phyloP scores from a whole-genome alignment of 805 yeast species.

The Debaryomyces hansenii region DNA sequence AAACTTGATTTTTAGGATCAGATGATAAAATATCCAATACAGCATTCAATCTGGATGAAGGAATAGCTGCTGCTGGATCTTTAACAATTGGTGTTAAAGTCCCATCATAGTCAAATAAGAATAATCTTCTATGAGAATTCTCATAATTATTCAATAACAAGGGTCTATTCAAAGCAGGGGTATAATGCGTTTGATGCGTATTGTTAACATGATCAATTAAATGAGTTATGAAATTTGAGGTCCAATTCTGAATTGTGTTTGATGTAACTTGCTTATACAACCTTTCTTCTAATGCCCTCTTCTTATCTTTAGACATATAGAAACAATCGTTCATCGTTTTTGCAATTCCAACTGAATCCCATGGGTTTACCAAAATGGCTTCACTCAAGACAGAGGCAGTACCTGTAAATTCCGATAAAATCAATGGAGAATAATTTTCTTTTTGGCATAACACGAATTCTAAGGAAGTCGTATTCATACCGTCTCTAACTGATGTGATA shows the following conservation, averaged over 20 bases:
- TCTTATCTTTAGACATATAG: slow-evolving; percentile 48
- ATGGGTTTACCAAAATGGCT: slow-evolving; percentile 88
- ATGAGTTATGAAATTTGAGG: slow-evolving; percentile 56
- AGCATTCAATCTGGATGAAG: slow-evolving; percentile 67
- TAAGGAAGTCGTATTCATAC: slow-evolving; percentile 92
- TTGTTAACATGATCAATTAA: slow-evolving; percentile 40
- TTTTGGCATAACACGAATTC: slow-evolving; percentile 91
- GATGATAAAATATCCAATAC: slow-evolving; percentile 59
- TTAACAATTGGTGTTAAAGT: slow-evolving; percentile 94
- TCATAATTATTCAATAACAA: slow-evolving; percentile 59
- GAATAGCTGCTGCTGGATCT: slow-evolving; percentile 98
- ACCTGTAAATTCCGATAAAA: slow-evolving; percentile 92
- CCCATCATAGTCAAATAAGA: slow-evolving; percentile 95
- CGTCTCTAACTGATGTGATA: slow-evolving; percentile 90
- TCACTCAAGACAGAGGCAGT: slow-evolving; percentile 69
- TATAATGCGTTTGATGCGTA: slow-evolving; percentile 46
- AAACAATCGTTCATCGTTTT: slow-evolving; percentile 74
- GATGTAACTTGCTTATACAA: slow-evolving; percentile 64
- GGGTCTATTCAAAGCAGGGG: slow-evolving; percentile 79
- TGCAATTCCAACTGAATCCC: slow-evolving; percentile 95
- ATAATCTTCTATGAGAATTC: slow-evolving; percentile 65
- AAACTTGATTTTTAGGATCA: slow-evolving; percentile 82
- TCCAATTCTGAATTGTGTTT: slow-evolving; percentile 82
- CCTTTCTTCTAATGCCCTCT: slow-evolving; percentile 46
- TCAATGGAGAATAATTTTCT: slow-evolving; percentile 68